Evolutionary conservation across 1,284 basidiomycete species (phyloP), one percentile per base, ranked within the genome.

Genomic region (Ustilago crameri): DNA sequence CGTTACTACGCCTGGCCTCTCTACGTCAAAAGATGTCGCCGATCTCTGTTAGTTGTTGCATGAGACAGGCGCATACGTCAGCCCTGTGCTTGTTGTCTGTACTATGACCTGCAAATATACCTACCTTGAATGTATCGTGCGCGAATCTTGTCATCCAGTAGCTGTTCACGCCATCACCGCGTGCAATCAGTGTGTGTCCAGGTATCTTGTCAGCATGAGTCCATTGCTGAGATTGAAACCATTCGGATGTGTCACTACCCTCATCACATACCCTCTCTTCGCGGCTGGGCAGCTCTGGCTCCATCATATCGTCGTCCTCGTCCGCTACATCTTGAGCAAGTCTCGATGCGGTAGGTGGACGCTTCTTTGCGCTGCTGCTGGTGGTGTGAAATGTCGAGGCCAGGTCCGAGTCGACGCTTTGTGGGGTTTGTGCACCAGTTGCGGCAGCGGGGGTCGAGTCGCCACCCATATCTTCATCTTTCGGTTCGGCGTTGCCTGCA

Each of bases 131-230:
- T 64, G 34, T 77, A 77, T 30, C 73, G 68, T 23, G 70, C 58
- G 2, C 75, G 72, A 38, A 77, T 75, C 51, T 62, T 64, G 17
- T 77, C 75, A 48, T 77, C 75, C 44, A 77, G 35, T 0, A 77
- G 59, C 66, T 71, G 49, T 3, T 17, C 20, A 23, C 9, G 5
- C 14, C n/a, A 18, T 49, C 9, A 23, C 17, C 9, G 20, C 3
- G 38, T 42, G 41, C 41, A 15, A 5, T 42, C 3, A 51, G 35
- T 17, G 8, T 24, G 17, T 41, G 34, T 34, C 8, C 8, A 34
- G 30, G 37, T 30, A 9, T 23, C 5, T 27, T 14, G 30, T 30
- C 17, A 50, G 38, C 20, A 7, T 32, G 37, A 41, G 8, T n/a
- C 27, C n/a, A n/a, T n/a, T n/a, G n/a, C n/a, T 23, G 26, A 3